Evolutionary conservation across 139 green algal species (phyloP).

Genomic region (Microglena sp.): DNA sequence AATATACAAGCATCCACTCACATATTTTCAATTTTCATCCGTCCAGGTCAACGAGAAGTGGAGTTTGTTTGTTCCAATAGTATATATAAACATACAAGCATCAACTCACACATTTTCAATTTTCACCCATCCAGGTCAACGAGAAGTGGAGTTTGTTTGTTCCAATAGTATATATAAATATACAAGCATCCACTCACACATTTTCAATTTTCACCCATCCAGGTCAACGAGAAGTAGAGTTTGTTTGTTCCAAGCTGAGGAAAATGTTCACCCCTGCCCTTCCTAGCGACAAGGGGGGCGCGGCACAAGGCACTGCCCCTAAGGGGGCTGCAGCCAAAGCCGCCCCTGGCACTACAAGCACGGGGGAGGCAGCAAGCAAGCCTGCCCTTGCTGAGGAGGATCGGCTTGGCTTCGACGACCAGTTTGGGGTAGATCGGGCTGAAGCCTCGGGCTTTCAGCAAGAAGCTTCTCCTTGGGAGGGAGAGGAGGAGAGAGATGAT

Average conservation of each 20-base stretch:
- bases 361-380: neutral
- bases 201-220: constrained; percentile 14
- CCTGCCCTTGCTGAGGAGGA: neutral
- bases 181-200: too few species aligned
- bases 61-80: too few species aligned
- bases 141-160: too few species aligned
- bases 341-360: neutral
- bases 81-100: too few species aligned
- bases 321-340: constrained; percentile 15
- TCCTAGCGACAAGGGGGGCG: neutral
- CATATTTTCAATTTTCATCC: too few species aligned
- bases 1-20: too few species aligned
- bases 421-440: constrained; percentile 13
- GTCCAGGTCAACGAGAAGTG: too few species aligned
- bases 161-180: too few species aligned
- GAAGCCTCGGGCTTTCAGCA: constrained; percentile 2
- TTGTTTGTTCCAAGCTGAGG: constrained; percentile 56
- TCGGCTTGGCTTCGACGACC: constrained; percentile 11
- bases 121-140: too few species aligned
- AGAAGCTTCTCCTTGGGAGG: neutral
- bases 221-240: constrained; percentile 78
- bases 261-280: constrained; percentile 21
- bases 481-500: neutral
- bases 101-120: too few species aligned
- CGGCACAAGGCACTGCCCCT: neutral